Base-by-base conservation (phyloP, 768 basidiomycete genomes). In the Hygrocybe coccinea region DNA sequence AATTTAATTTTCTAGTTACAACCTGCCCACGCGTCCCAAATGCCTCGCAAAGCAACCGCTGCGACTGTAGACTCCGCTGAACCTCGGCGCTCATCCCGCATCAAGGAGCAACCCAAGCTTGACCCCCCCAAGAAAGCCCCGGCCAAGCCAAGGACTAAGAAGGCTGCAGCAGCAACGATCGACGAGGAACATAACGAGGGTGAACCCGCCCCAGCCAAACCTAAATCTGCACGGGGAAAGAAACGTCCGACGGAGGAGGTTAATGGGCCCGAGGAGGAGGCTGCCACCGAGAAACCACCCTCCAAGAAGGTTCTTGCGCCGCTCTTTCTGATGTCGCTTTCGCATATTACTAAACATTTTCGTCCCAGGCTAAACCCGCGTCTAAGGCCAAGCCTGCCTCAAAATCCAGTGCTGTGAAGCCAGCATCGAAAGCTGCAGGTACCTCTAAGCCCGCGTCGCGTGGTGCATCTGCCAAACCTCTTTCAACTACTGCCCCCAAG, bases 21-120 rank as follows among this genome's bases (percentile, higher is more conserved):
- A 49, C 53, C 49, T 43, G 39, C 49, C 47, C 25, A 47, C 38
- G 41, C 43, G 59, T 45, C 29, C 60, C 66, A 60, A 59, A 89
- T 89, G 87, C 85, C 87, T 60, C 82, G 86, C 64, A 89, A 87
- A 81, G 78, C 85, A 24, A 70, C 77, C 48, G 61, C 79, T 45
- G 57, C 77, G 35, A 67, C 68, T 2, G 71, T 72, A 43, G 76
- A 77, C 41, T 49, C 66, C 9, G 56, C 69, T 5, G 76, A 74
- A 65, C 86, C 86, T 36, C 86, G 87, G 68, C 87, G 87, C 71
- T 88, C 86, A 7, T 71, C 79, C 33, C 84, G 87, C 63, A 87
- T 89, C 72, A 88, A 88, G 69, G 85, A 84, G 24, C 78, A 80
- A 56, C 85, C 84, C 52, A 86, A 84, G 68, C 66, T 72, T 1